phyloP scores from a whole-genome alignment of 805 yeast genomes.

The Candida manassasensis region DNA sequence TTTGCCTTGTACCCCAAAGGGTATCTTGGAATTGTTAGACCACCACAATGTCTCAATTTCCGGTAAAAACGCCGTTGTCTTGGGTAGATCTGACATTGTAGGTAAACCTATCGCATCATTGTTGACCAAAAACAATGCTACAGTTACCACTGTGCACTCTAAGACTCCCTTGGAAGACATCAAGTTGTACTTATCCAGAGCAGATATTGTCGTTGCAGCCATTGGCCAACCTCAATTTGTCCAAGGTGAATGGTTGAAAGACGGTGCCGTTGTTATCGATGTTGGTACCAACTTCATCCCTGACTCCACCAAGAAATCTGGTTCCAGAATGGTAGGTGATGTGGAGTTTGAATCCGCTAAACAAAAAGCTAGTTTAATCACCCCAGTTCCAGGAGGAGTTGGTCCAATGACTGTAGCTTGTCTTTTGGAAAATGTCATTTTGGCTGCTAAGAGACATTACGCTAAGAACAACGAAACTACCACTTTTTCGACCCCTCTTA shows the following conservation, averaged over 20 bases:
- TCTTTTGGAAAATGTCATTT: conserved; percentile 78
- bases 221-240: conserved; percentile 83
- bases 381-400: conserved; percentile 99
- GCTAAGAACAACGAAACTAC: conserved; percentile 44
- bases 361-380: conserved; percentile 61
- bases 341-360: conserved; percentile 75
- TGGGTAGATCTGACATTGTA: conserved; percentile 94
- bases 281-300: conserved; percentile 91
- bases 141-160: conserved; percentile 80
- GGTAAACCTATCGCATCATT: conserved; percentile 90
- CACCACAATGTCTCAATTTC: conserved; percentile 59
- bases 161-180: conserved; percentile 59
- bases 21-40: conserved; percentile 76
- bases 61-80: conserved; percentile 86
- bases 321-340: conserved; percentile 88
- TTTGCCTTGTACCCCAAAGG: conserved; percentile 94
- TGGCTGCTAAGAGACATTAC: conserved; percentile 66
- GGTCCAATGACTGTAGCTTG: conserved; percentile 99
- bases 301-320: conserved; percentile 70
- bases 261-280: conserved; percentile 81
- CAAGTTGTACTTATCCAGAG: conserved; percentile 51
- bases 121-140: conserved; percentile 73
- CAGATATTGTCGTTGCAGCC: conserved; percentile 90
- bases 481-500: conserved; percentile 45
- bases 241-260: conserved; percentile 83